These are phyloP conservation scores for Mycosphaerella sp. DNA, from an alignment of 2,329 filamentous ascomycete genomes.

Conservation along the genomic window DNA sequence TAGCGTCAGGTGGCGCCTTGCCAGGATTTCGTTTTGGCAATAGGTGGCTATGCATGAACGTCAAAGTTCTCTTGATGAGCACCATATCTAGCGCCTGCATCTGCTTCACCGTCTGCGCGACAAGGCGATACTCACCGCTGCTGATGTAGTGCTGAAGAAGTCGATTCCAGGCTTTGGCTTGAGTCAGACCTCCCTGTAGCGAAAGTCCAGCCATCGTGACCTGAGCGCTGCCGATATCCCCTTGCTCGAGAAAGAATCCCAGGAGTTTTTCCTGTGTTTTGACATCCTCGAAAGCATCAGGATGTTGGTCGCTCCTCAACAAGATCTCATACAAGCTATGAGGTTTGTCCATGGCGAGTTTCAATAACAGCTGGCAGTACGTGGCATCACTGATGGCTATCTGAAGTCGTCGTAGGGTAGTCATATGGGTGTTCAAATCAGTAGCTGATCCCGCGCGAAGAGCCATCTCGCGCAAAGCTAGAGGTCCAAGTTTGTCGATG, in stretches of 20 bases:
- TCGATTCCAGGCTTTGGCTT: conserved; percentile 43
- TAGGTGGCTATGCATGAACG: conserved; percentile 37
- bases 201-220: conserved; percentile 52
- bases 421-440: conserved; percentile 54
- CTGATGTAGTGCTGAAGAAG: conserved; percentile 40
- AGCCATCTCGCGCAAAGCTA: conserved; percentile 71
- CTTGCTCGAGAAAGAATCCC: conserved; percentile 44
- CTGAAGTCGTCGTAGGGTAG: conserved; percentile 54
- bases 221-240: conserved; percentile 49
- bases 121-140: conserved; percentile 26
- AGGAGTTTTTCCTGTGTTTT: conserved; percentile 52
- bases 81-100: conserved; percentile 45
- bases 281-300: conserved; percentile 55
- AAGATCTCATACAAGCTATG: conserved; percentile 48
- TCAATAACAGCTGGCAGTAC: conserved; percentile 60
- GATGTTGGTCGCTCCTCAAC: conserved; percentile 57
- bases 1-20: conserved; percentile 31
- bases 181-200: conserved; percentile 29
- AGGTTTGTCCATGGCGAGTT: conserved; percentile 56
- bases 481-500: conserved; percentile 64
- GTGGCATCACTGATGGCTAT: conserved; percentile 58
- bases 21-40: conserved; percentile 38
- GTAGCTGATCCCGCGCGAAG: conserved; percentile 54
- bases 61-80: conserved; percentile 42
- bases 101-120: conserved; percentile 40